Evolutionary conservation across 345 rosid genomes (phyloP), one percentile per base, ranked within the genome.

Genomic region (Moricandia moricandioides): DNA sequence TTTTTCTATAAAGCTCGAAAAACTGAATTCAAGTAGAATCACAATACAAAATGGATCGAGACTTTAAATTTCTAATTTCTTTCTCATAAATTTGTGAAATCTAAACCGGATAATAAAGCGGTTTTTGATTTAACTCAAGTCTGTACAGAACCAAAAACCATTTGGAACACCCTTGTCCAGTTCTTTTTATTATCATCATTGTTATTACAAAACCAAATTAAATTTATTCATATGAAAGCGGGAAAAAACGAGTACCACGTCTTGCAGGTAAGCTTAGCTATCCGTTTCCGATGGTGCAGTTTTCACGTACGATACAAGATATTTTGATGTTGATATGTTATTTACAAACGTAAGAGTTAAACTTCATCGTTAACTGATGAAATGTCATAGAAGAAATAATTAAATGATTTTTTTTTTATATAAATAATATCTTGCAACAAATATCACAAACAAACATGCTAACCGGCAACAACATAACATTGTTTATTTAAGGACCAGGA

Each of bases 251-350:
- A 73, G 55, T 73, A 73, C 70, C 70, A 63, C 55, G 43, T 54
- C 55, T 64, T 51, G 18, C 30, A 72, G 62, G 76, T 72, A 63
- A 72, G 76, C 76, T 62, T 51, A 63, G 56, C 70, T 55, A 73
- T 27, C 70, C 77, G 64, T 65, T 64, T 65, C 43, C 45, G 56
- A 35, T 63, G 76, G 62, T 64, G 70, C 30, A 52, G 75, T 49
- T 61, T 58, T 72, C 62, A 51, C 76, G 76, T 63, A 52, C 43
- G 9, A 73, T 10, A 73, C 64, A 73, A 73, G 6, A 64, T 26
- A 62, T 18, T 18, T 54, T 54, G 29, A 18, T 49, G 37, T 71
- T 8, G 49, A 71, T 49, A 21, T 18, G 2, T 39, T 10, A 10
- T 11, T n/a, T 14, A 39, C 39, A 39, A 57, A 57, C 31, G 6